phyloP scores from a whole-genome alignment of 352 stramenopile species.

The Blastocystis hominis region DNA sequence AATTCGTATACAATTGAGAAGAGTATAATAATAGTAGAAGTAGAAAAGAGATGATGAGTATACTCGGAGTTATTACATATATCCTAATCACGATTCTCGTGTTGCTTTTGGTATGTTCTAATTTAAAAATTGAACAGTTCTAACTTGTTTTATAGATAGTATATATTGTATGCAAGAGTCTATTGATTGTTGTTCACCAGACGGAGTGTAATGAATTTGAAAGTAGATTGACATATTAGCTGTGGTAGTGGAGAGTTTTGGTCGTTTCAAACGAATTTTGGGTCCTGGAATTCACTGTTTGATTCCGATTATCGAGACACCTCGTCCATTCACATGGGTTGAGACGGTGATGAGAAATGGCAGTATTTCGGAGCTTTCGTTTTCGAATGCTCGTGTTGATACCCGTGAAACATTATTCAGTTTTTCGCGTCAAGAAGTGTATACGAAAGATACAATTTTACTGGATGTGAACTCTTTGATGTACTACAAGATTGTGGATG shows the following conservation, averaged over 20 bases:
- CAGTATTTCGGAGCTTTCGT: conserved; percentile 43
- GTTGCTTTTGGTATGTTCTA: background rate
- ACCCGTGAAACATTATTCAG: conserved; percentile 62
- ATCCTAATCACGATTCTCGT: background rate
- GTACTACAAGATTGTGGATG: conserved; percentile 63
- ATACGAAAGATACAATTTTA: conserved; percentile 61
- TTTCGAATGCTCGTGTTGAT: conserved; percentile 60
- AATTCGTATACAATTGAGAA: background rate
- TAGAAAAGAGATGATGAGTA: background rate
- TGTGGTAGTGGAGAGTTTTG: conserved; percentile 63
- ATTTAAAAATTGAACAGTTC: background rate
- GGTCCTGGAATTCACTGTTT: conserved; percentile 60
- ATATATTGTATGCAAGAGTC: background rate
- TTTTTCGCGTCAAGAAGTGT: conserved; percentile 62
- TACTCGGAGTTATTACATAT: background rate
- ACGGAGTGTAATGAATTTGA: conserved; percentile 12
- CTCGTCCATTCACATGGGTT: conserved; percentile 60
- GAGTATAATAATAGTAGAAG: background rate
- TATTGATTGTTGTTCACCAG: conserved; percentile 47
- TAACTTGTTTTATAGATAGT: conserved; percentile 13
- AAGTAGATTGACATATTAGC: conserved; percentile 16
- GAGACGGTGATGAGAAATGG: conserved; percentile 3
- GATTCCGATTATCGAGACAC: conserved; percentile 60
- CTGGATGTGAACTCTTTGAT: conserved; percentile 62
- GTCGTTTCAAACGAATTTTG: conserved; percentile 59